A percentile compares a stretch with the other conserved stretches of the same genome.
These are phyloP conservation scores for Populus trichocarpa DNA, from an alignment of 441 rosid species.

Conservation along the genomic window DNA sequence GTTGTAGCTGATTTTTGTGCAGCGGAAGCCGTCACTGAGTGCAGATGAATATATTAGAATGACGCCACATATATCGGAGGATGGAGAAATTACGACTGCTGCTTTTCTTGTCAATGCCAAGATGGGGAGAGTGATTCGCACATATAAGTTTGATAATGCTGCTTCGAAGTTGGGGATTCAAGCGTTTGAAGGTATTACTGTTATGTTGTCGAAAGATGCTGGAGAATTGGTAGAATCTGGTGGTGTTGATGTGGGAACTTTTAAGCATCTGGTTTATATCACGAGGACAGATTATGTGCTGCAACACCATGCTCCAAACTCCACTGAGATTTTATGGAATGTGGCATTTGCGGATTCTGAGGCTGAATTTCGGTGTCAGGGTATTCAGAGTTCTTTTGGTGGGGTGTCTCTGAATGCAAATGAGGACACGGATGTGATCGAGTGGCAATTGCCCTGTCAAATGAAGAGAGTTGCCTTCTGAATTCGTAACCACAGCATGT, in stretches of 20 bases:
- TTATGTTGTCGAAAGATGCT: slow-evolving; percentile 39
- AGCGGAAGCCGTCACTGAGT: slow-evolving; percentile 46
- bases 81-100: slow-evolving; percentile 64
- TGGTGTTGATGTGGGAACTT: slow-evolving; percentile 24
- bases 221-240: slow-evolving; percentile 42
- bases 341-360: slow-evolving; percentile 68
- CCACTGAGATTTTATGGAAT: slow-evolving; percentile 68
- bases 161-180: slow-evolving; percentile 26
- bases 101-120: slow-evolving; percentile 63
- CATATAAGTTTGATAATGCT: slow-evolving; percentile 42
- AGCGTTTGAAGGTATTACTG: slow-evolving; percentile 32
- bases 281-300: slow-evolving; percentile 70
- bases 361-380: slow-evolving; percentile 66
- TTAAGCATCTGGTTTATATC: slow-evolving; percentile 46
- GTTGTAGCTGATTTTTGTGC: not conserved
- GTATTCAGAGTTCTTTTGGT: slow-evolving; percentile 22
- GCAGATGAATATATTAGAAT: slow-evolving; percentile 56
- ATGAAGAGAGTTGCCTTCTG: slow-evolving; percentile 48
- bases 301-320: slow-evolving; percentile 56
- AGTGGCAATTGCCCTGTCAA: slow-evolving; percentile 49
- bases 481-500: slow-evolving; percentile 41
- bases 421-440: slow-evolving; percentile 26
- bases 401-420: slow-evolving; percentile 30
- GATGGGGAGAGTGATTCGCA: slow-evolving; percentile 58
- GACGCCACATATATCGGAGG: slow-evolving; percentile 47